Conservation (phyloP, 1,284 basidiomycete species). For the Fomes fomentarius region DNA sequence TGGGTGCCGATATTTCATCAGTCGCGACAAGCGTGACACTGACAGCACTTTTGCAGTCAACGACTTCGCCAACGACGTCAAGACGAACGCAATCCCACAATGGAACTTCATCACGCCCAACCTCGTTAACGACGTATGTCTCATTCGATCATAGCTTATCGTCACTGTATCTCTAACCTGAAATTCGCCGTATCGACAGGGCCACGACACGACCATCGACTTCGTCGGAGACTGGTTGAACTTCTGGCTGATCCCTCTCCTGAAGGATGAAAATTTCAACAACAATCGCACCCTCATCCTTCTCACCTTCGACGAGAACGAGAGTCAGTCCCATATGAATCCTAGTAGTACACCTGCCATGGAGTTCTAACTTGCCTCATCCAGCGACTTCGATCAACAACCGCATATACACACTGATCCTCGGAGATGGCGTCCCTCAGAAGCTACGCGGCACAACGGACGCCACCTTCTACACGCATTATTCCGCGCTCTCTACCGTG, state of each 20-base stretch:
- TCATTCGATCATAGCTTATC: too few species aligned
- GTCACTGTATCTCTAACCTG: too few species aligned
- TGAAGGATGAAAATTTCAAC: constrained; percentile 52
- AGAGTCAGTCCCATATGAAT: constrained; percentile 43
- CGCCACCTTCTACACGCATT: constrained; percentile 65
- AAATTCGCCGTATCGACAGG: too few species aligned
- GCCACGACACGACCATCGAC: constrained; percentile 61
- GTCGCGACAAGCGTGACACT: neutral
- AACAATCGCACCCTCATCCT: constrained; percentile 54
- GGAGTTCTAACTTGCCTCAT: too few species aligned
- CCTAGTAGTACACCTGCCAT: too few species aligned
- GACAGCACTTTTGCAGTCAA: constrained; percentile 40
- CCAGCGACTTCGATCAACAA: constrained; percentile 46
- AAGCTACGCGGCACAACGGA: constrained; percentile 50
- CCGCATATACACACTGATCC: constrained; percentile 48
- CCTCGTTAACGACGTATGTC: constrained; percentile 49
- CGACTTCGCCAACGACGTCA: constrained; percentile 57
- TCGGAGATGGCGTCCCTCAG: constrained; percentile 56
- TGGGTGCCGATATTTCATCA: constrained; percentile 2
- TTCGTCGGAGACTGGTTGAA: constrained; percentile 52
- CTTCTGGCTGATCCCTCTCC: constrained; percentile 58
- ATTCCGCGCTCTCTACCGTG: constrained; percentile 61
- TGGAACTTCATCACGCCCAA: constrained; percentile 74
- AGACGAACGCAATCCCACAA: constrained; percentile 55
- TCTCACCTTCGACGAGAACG: constrained; percentile 61